Evolutionary conservation across 768 basidiomycete genomes (phyloP), one percentile per base, ranked within the genome.

Genomic region (Strobilomyces confusus): DNA sequence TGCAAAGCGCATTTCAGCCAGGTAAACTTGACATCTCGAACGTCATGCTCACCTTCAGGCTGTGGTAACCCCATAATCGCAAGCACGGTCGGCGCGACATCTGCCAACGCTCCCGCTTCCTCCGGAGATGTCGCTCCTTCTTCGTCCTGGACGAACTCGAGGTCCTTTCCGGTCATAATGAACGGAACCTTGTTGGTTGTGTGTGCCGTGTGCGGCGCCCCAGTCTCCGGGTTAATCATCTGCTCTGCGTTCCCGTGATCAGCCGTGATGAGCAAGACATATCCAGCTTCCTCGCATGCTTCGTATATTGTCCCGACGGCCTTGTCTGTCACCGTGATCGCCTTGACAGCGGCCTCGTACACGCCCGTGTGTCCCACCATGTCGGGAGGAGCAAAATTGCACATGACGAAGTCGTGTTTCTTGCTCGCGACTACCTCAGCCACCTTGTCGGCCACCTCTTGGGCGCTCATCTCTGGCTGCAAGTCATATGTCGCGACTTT

Each of bases 211-310:
- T 94, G 91, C 15, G 94, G 92, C 40, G 81, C 85, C 34, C 89
- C 89, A 0, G 91, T 94, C 58, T 84, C 80, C 3, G 78, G 77
- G 70, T 95, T 89, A 56, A 84, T 73, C 93, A 95, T 95, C 74
- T 94, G 89, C 71, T 95, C 93, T 38, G 93, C 94, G 66, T 98
- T 98, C 4, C 94, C 94, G 69, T 97, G 94, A 69, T 97, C 95
- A 13, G 94, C 86, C 2, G 95, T 95, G 68, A 98, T 76, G 58
- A 91, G 74, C 29, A 98, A 77, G 37, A 94, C 80, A 69, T 95
- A 97, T 40, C 92, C 92, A 9, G 89, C 84, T 58, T 86, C 79
- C 63, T 92, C 74, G 60, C 90, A 92, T 12, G 95, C 93, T 41
- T 87, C 78, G 72, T 89, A 90, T 56, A 95, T 81, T 5, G 87